Base-by-base conservation (phyloP, 345 rosid genomes). In the Geranium rotundifolium region DNA sequence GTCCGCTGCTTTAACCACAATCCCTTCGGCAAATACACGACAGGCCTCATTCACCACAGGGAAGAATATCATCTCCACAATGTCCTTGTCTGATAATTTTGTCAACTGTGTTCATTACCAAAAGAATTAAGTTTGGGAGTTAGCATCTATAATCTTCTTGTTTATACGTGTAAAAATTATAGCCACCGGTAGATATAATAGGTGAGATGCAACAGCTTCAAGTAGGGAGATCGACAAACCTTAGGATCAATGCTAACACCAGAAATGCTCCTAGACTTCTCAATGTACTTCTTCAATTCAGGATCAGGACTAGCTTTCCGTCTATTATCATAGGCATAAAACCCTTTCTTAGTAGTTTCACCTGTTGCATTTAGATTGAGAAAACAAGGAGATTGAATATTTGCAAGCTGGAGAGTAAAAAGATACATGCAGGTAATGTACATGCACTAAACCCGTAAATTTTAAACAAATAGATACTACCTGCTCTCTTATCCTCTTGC, bases 1-100 rank as follows among this genome's bases (percentile, higher is more conserved):
- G 76, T 93, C 97, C 4, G 95, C 83, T 63, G 95, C 96, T 79
- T 93, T 90, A 57, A 88, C 95, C 58, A 85, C 95, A 66, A 93
- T 88, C 14, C 99, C 96, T 78, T 93, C 99, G 0, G 89, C 90
- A 31, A 86, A 82, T 55, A 93, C 89, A 58, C 92, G 81, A 65
- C 99, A 93, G 56, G 99, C 92, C 75, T 93, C 99, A 37, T 93
- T 93, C 60, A 93, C 95, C 60, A 93, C 96, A 0, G 99, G 97
- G 67, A 93, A 88, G 79, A 93, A 86, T 60, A 81, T 67, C 97
- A 90, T 93, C 82, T 93, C 99, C 54, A 90, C 73, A 18, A 93
- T 88, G 71, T 93, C 96, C 72, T 79, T 84, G 66, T 93, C 97
- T 0, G 95, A 60, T 55, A 93, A 68, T 19, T 82, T 86, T 31